Conservation (phyloP, 2,329 filamentous ascomycete species). For the Phyllosticta capitalensis region DNA sequence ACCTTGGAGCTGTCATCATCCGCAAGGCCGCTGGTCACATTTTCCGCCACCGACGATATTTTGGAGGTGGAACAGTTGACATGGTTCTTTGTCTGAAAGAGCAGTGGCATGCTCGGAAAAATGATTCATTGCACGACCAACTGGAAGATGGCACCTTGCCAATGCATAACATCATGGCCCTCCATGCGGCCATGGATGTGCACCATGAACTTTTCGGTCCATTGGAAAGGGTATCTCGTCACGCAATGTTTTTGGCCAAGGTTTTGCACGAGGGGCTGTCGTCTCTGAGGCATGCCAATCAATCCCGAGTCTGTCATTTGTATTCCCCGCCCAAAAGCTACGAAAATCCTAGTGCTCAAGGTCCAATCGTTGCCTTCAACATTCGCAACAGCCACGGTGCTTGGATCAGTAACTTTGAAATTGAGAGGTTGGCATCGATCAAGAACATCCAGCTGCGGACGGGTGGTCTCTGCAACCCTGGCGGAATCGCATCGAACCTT, state of each 20-base stretch:
- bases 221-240: slow-evolving; percentile 59
- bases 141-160: slow-evolving; percentile 89
- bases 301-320: slow-evolving; percentile 52
- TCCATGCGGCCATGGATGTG: slow-evolving; percentile 62
- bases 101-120: slow-evolving; percentile 73
- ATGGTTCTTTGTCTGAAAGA: slow-evolving; percentile 71
- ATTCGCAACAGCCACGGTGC: slow-evolving; percentile 56
- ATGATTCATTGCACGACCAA: slow-evolving; percentile 62
- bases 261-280: slow-evolving; percentile 50
- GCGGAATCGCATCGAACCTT: slow-evolving; percentile 68
- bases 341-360: slow-evolving; percentile 41
- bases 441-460: slow-evolving; percentile 78
- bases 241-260: slow-evolving; percentile 57
- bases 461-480: slow-evolving; percentile 86
- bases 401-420: slow-evolving; percentile 73
- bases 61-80: slow-evolving; percentile 90
- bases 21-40: slow-evolving; percentile 57
- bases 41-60: slow-evolving; percentile 65
- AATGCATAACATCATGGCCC: slow-evolving; percentile 79
- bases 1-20: slow-evolving; percentile 77
- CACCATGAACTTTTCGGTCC: slow-evolving; percentile 62
- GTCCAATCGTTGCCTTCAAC: slow-evolving; percentile 80
- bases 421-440: slow-evolving; percentile 75
- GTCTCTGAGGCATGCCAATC: slow-evolving; percentile 60
- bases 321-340: slow-evolving; percentile 45